Base-by-base conservation (phyloP, 352 stramenopile species). In the Thalassiosira livingstoniorum region DNA sequence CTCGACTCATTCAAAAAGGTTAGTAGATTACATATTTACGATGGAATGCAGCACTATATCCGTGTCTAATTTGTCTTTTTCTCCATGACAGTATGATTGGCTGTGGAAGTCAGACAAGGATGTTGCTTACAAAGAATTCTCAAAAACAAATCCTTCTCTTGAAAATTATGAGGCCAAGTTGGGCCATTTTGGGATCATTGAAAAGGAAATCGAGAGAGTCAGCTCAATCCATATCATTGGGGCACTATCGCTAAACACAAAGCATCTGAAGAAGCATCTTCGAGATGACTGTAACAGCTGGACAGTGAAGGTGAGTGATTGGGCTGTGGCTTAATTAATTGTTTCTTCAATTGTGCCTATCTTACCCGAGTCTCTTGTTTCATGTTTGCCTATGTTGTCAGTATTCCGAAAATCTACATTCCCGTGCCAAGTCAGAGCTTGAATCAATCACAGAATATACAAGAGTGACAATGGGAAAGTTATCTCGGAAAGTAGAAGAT, bases 61-160 rank as follows among this genome's bases (percentile, higher is more conserved):
- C 35, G 31, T 47, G 25, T 21, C n/a, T 54, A 10, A 63, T 42
- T 23, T 23, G n/a, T 18, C 65, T 66, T n/a, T 92, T 94, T 29
- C n/a, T 25, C 7, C 47, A 15, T 58, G 27, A 51, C 90, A 96
- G 70, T 98, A 99, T 88, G 95, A 99, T 80, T 99, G 97, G 97
- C 90, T 99, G 1, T 99, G 97, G 97, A 98, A 98, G 90, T 95
- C 97, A 35, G 96, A 99, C 83, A 99, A 99, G 82, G 97, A 98
- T 86, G 90, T 90, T 7, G 92, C 95, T 23, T 99, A 99, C 76
- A 93, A 97, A 3, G 91, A 94, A 23, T 99, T 99, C 73, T 85
- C 98, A 54, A 96, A 96, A 71, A 97, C 94, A 31, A 97, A 95
- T 31, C 97, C 97, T 0, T 95, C 97, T 62, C 89, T 99, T 25